phyloP scores from a whole-genome alignment of 768 basidiomycete species.

The Pisolithus tinctorius region DNA sequence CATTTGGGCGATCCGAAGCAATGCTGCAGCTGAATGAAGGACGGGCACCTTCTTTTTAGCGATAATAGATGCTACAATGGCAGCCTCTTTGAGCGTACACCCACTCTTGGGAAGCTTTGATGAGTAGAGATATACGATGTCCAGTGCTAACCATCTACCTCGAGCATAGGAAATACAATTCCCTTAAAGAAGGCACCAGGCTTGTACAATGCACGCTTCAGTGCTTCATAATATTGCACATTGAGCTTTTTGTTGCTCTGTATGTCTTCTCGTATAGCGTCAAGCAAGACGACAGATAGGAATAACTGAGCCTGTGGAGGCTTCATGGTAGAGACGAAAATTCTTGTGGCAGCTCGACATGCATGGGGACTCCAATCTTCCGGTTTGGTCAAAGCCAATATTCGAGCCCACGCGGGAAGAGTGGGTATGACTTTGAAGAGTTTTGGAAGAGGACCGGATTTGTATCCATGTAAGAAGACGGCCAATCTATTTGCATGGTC shows the following conservation, averaged over 20 bases:
- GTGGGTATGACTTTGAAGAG: constrained; percentile 97
- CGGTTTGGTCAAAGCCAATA: constrained; percentile 87
- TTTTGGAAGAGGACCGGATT: constrained; percentile 91
- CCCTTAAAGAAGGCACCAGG: constrained; percentile 99
- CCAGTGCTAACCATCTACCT: constrained; percentile 45
- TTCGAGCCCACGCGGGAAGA: constrained; percentile 91
- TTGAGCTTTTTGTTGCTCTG: constrained; percentile 80
- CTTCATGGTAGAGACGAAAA: constrained; percentile 96
- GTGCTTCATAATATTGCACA: constrained; percentile 89
- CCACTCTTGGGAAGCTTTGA: constrained; percentile 41
- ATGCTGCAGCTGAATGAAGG: constrained; percentile 92
- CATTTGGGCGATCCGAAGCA: constrained; percentile 91
- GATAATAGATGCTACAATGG: constrained; percentile 88
- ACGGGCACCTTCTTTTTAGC: constrained; percentile 90
- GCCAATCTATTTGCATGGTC: constrained; percentile 58
- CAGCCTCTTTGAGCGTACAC: constrained; percentile 90
- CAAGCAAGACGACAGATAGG: constrained; percentile 84
- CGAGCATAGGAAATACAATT: constrained; percentile 90
- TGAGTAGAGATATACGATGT: constrained; percentile 23
- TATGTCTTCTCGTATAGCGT: constrained; percentile 87
- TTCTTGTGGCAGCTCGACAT: constrained; percentile 87
- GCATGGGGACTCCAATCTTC: constrained; percentile 96
- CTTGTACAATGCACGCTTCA: constrained; percentile 91
- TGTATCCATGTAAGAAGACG: constrained; percentile 77
- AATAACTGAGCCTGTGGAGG: constrained; percentile 91